Conservation (phyloP, 805 yeast species). For the Ogataea zsoltii region DNA sequence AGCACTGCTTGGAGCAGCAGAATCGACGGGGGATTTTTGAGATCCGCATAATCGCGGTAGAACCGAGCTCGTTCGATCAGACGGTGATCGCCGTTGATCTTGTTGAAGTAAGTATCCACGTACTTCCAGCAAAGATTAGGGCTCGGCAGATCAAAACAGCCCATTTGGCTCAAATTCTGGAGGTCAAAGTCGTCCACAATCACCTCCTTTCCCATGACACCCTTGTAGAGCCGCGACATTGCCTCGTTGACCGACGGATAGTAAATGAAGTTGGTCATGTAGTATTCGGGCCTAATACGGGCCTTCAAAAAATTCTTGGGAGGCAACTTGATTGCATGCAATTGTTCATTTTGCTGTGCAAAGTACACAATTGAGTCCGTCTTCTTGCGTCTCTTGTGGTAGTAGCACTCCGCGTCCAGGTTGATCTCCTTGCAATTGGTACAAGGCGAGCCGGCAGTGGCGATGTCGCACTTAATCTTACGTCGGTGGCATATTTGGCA, state of each 20-base stretch:
- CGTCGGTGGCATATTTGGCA: conserved; percentile 72
- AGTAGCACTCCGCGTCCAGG: conserved; percentile 65
- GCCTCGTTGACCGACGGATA: conserved; percentile 14
- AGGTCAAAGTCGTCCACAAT: conserved; percentile 45
- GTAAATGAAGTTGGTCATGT: conserved; percentile 7
- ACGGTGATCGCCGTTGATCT: conserved; percentile 66
- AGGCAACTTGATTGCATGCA: conserved; percentile 15
- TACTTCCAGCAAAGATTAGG: conserved; percentile 61
- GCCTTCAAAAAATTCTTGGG: conserved; percentile 14
- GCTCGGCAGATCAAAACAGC: conserved; percentile 69
- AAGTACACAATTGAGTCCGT: conserved; percentile 16
- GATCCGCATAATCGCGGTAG: conserved; percentile 54
- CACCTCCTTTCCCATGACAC: conserved; percentile 14
- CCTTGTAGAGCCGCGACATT: conserved; percentile 13
- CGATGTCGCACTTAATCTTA: conserved; percentile 76
- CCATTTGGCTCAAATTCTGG: conserved; percentile 60
- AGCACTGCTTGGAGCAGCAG: conserved; percentile 64
- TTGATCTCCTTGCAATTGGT: conserved; percentile 67
- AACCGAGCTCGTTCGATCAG: conserved; percentile 62
- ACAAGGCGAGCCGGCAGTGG: conserved; percentile 46
- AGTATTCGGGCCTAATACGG: conserved; percentile 8
- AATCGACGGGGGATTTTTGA: conserved; percentile 58
- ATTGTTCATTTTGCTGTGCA: conserved; percentile 13
- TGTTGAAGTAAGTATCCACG: conserved; percentile 58
- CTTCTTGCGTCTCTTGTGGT: conserved; percentile 47